Percentiles rank a stretch among this genome's conserved stretches.
phyloP scores from a whole-genome alignment of 2,329 filamentous ascomycete species.

The Cryphonectria parasitica region DNA sequence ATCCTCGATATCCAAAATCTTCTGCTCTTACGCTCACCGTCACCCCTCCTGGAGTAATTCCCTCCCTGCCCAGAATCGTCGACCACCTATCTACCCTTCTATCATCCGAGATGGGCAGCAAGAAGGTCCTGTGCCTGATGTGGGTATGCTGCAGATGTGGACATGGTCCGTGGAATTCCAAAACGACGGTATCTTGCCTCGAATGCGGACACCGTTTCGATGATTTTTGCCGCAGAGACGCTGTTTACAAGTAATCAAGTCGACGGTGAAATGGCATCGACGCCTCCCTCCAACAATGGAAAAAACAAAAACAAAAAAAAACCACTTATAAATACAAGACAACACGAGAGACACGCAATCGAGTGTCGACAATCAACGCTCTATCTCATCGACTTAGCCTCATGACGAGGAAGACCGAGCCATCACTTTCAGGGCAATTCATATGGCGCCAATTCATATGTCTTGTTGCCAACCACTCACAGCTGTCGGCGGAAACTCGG shows the following conservation, averaged over 20 bases:
- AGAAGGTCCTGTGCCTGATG: not conserved
- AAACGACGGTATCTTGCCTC: not conserved
- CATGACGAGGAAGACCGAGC: not conserved
- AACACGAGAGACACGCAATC: not conserved
- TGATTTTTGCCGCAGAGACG: accelerated
- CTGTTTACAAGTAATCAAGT: not conserved
- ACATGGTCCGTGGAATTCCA: not conserved
- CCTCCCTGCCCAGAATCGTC: not conserved
- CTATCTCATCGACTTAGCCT: not conserved
- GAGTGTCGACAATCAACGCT: not conserved
- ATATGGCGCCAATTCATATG: not conserved
- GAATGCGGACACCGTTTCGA: not conserved
- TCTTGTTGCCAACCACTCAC: not conserved
- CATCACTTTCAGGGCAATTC: not conserved
- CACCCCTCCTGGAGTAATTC: not conserved
- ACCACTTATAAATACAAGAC: not conserved
- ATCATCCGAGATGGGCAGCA: not conserved
- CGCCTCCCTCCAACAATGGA: not conserved
- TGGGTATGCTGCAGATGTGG: not conserved
- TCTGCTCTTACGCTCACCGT: not conserved
- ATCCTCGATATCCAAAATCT: not conserved
- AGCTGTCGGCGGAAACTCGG: not conserved
- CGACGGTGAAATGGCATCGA: not conserved
- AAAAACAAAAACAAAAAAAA: too few species aligned
- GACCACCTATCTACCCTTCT: not conserved